phyloP scores from a whole-genome alignment of 2,329 filamentous ascomycete species.

The Calonectria hongkongensis region DNA sequence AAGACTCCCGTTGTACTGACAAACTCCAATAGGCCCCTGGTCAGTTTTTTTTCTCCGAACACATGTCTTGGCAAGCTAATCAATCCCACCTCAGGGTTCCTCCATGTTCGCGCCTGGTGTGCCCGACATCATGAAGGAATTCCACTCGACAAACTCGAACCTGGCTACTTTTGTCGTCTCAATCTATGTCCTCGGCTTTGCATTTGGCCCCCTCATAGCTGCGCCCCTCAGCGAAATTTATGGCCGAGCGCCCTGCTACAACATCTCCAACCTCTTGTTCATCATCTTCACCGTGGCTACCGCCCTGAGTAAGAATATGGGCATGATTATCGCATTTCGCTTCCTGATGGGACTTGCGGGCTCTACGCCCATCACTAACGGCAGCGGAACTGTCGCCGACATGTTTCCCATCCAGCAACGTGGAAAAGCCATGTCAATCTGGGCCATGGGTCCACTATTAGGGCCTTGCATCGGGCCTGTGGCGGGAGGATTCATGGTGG shows the following conservation, averaged over 20 bases:
- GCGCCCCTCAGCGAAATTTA: constrained; percentile 79
- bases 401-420: constrained; percentile 76
- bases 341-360: constrained; percentile 78
- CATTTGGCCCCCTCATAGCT: constrained; percentile 77
- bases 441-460: constrained; percentile 77
- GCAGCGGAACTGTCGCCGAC: constrained; percentile 79
- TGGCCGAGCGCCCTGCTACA: constrained; percentile 66
- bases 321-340: constrained; percentile 77
- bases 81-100: constrained; percentile 48
- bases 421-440: constrained; percentile 79
- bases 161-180: constrained; percentile 66
- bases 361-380: constrained; percentile 79
- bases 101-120: constrained; percentile 63
- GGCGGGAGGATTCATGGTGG: constrained; percentile 64
- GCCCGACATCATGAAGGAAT: constrained; percentile 67
- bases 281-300: constrained; percentile 69
- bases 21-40: constrained; percentile 47
- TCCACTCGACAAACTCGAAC: constrained; percentile 60
- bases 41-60: constrained; percentile 24
- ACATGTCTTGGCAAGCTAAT: neutral
- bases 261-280: constrained; percentile 68
- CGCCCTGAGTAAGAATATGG: constrained; percentile 75
- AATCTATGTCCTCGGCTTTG: constrained; percentile 70
- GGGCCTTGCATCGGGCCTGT: constrained; percentile 73
- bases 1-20: constrained; percentile 32